Evolutionary conservation across 176 grass and related monocot species (phyloP).

Genomic region (Triticum turgidum): DNA sequence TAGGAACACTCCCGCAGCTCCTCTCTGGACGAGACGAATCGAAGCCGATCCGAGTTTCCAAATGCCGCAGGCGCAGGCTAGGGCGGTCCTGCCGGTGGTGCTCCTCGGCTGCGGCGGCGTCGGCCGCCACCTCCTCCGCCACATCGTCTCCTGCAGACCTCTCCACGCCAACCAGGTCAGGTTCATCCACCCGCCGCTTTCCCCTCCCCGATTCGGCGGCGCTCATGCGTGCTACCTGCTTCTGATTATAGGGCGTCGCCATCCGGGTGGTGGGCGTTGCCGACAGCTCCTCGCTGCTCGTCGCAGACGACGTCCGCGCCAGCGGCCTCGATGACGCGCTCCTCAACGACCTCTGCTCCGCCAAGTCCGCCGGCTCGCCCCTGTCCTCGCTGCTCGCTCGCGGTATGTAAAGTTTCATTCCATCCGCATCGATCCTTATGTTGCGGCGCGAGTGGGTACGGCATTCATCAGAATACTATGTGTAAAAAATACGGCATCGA

Average conservation of each 20-base stretch:
- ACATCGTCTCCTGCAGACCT: constrained; percentile 63
- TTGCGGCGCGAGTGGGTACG: not conserved
- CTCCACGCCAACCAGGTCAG: constrained; percentile 68
- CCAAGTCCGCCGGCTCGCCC: constrained; percentile 65
- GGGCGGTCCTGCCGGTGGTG: constrained; percentile 56
- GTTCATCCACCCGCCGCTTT: not conserved
- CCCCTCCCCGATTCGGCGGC: not conserved
- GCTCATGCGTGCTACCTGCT: not conserved
- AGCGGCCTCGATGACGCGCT: constrained; percentile 63
- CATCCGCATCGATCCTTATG: not conserved
- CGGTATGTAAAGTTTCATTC: constrained; percentile 28
- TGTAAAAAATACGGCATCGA: not conserved
- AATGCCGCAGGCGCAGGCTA: constrained; percentile 25
- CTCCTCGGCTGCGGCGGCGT: constrained; percentile 91
- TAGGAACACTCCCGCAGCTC: not conserved
- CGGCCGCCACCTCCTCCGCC: constrained; percentile 76
- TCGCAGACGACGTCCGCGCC: constrained; percentile 54
- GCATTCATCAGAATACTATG: not conserved
- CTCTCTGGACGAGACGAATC: not conserved
- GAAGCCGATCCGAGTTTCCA: constrained; percentile 13
- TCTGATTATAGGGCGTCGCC: constrained; percentile 55
- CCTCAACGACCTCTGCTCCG: constrained; percentile 58
- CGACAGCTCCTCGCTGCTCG: constrained; percentile 73
- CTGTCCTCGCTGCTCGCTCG: constrained; percentile 53
- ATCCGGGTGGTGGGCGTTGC: constrained; percentile 73